Evolutionary conservation across 2,329 filamentous ascomycete species (phyloP).

Genomic region (Tolypocladium paradoxum): DNA sequence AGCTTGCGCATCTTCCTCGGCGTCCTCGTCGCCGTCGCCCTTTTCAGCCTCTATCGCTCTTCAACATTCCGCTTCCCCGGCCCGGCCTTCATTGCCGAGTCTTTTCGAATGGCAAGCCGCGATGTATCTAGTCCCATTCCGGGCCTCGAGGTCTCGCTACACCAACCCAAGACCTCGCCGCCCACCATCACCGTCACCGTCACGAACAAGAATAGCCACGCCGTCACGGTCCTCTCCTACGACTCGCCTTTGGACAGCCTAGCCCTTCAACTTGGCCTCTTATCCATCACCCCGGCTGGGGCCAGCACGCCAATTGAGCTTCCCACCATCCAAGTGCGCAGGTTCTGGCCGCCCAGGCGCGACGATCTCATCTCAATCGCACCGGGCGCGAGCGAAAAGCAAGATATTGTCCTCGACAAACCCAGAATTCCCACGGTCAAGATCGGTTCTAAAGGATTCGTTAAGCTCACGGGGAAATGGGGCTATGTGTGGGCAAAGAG

Average conservation of each 20-base stretch:
- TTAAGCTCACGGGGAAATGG: too few species aligned
- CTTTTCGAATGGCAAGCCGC: too few species aligned
- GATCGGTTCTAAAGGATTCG: conserved; percentile 9
- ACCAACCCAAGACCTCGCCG: too few species aligned
- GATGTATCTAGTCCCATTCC: too few species aligned
- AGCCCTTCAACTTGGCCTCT: conserved; percentile 28
- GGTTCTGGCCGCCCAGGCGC: conserved; percentile 28
- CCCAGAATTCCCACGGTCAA: conserved; percentile 22
- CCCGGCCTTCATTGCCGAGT: too few species aligned
- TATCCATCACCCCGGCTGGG: conserved; percentile 26
- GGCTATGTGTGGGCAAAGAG: too few species aligned
- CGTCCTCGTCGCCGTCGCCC: conserved; percentile 25
- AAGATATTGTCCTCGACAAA: conserved; percentile 25
- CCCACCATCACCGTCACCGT: too few species aligned
- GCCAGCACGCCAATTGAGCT: conserved; percentile 23
- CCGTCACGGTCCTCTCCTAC: conserved; percentile 32
- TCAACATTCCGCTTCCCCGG: too few species aligned
- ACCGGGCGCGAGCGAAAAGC: conserved; percentile 22
- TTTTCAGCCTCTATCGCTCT: too few species aligned
- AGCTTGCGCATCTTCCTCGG: conserved; percentile 19
- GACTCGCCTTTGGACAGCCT: conserved; percentile 33
- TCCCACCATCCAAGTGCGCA: conserved; percentile 24
- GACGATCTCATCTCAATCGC: conserved; percentile 28
- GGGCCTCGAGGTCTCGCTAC: too few species aligned
- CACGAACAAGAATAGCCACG: conserved; percentile 22